A percentile compares a stretch with the other conserved stretches of the same genome.
phyloP scores from a whole-genome alignment of 345 rosid species.

The Syzygium aqueum region DNA sequence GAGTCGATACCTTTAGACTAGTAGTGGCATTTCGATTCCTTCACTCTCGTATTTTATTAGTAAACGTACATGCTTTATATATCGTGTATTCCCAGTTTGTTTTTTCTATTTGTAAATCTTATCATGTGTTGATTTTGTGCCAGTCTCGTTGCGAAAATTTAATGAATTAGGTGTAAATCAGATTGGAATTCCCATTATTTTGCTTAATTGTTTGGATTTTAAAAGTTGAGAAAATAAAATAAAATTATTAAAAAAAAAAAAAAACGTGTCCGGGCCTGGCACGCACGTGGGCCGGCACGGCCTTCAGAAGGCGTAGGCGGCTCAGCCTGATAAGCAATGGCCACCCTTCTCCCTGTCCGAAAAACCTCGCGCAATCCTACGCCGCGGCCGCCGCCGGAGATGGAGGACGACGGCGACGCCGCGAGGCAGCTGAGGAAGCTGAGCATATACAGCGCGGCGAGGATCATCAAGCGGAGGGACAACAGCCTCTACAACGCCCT shows the following conservation, averaged over 20 bases:
- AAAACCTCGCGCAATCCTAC: neutral
- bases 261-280: neutral
- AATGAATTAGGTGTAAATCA: neutral
- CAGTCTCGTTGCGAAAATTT: neutral
- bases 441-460: slow-evolving; percentile 81
- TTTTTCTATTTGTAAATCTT: neutral
- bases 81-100: rapidly evolving
- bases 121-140: neutral
- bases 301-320: neutral
- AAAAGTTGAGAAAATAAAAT: no score
- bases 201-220: no score
- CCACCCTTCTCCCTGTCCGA: neutral
- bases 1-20: neutral
- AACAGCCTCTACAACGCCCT: slow-evolving; percentile 76
- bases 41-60: neutral
- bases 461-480: slow-evolving; percentile 61
- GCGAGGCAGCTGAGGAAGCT: slow-evolving; percentile 10
- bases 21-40: neutral
- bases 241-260: neutral
- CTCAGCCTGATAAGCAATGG: neutral
- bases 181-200: neutral
- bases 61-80: rapidly evolving
- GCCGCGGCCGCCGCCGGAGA: neutral
- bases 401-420: slow-evolving; percentile 7
- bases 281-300: neutral